Evolutionary conservation across 345 rosid genomes (phyloP), one percentile per base, ranked within the genome.

Genomic region (Boechera retrofracta): DNA sequence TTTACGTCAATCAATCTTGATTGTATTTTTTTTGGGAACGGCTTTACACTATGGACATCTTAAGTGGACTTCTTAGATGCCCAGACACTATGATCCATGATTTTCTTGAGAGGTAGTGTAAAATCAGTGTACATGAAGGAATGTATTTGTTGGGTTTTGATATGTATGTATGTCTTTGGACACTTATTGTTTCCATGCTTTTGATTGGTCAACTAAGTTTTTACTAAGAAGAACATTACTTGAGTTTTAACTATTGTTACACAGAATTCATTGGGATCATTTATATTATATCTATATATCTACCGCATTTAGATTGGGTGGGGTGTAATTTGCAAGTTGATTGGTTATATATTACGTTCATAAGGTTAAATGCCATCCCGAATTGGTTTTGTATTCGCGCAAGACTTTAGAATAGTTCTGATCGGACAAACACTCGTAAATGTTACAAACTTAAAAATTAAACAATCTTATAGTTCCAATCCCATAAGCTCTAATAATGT

Each of bases 1-100:
- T 95, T 10, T 95, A 95, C 70, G 98, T 95, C 65, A 89, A 79
- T 76, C 97, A 89, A 58, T 76, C 83, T 63, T 91, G 69, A 51
- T 35, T 26, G 54, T 1, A 4, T 42, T 1, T 36, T 41, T 9
- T 39, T 44, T 36, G 21, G 26, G 35, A 10, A 49, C 38, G 28
- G 68, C 26, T 31, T 51, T 55, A 35, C n/a, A 26, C 26, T 13
- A 66, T 36, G 79, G 57, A 62, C 29, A 33, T 60, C 39, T 73
- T 26, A n/a, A 72, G 29, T 32, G 51, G 18, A 42, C 28, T 59
- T 42, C 52, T 61, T 72, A 51, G 61, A 72, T 72, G 49, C 38
- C 9, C 6, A 60, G 51, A 61, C 5, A 12, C 39, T 58, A 38
- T 54, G 59, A 39, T 49, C 38, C 48, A 48, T 71, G 67, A 49